Conservation (phyloP, 306 rosid genomes). For the Abrus precatorius region DNA sequence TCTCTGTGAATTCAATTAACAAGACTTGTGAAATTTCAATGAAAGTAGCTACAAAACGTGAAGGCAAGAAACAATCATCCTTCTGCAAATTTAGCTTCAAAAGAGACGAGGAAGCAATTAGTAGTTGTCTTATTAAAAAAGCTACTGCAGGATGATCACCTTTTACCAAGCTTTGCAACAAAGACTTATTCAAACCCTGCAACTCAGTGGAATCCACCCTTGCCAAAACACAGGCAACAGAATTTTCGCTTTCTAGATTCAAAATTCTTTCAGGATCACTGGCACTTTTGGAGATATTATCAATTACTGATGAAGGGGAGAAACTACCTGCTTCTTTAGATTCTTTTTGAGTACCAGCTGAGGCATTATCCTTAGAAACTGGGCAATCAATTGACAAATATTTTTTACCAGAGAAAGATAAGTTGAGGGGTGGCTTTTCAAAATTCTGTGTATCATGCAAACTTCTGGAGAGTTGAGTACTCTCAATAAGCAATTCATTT, state of each 20-base stretch:
- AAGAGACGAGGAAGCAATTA: slow-evolving; percentile 74
- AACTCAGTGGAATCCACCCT: slow-evolving; percentile 58
- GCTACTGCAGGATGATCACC: slow-evolving; percentile 71
- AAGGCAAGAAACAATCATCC: slow-evolving; percentile 54
- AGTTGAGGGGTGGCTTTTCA: slow-evolving; percentile 42
- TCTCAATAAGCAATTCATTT: slow-evolving; percentile 57
- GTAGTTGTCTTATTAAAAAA: slow-evolving; percentile 76
- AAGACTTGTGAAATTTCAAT: slow-evolving; percentile 68
- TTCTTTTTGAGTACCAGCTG: slow-evolving; percentile 41
- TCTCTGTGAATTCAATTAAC: slow-evolving; percentile 69
- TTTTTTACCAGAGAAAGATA: slow-evolving; percentile 41
- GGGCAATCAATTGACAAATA: slow-evolving; percentile 33
- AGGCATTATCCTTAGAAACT: slow-evolving; percentile 47
- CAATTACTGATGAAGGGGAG: slow-evolving; percentile 51
- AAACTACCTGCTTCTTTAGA: slow-evolving; percentile 51
- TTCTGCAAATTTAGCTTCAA: slow-evolving; percentile 69
- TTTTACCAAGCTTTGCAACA: slow-evolving; percentile 71
- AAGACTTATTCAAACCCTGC: slow-evolving; percentile 60
- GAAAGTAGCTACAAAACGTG: slow-evolving; percentile 60
- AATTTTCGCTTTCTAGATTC: slow-evolving; percentile 50
- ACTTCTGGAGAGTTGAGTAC: slow-evolving; percentile 50
- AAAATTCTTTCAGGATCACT: slow-evolving; percentile 45
- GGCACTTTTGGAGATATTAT: slow-evolving; percentile 44
- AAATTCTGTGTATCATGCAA: slow-evolving; percentile 51
- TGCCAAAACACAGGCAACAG: slow-evolving; percentile 60